Evolutionary conservation across 169 alveolate species (phyloP), one percentile per base, ranked within the genome.

Genomic region (Amoebophrya sp.): DNA sequence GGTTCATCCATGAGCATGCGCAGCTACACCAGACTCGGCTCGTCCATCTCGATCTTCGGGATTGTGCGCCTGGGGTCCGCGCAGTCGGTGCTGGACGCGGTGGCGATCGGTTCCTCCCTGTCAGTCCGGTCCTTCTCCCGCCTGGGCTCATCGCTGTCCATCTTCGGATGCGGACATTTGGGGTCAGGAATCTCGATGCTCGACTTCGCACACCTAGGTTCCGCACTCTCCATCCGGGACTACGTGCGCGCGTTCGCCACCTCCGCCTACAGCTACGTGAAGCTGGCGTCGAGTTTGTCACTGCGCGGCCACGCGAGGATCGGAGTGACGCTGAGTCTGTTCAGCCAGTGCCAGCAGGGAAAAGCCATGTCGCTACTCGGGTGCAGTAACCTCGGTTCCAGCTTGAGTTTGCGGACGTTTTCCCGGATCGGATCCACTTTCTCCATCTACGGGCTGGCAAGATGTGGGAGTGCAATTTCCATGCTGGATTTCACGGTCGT

Each of bases 81-180:
- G 77, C 54, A 14, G 40, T 40, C 77, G 2, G 10, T 41, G 53
- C 66, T 89, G 77, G 91, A 89, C 54, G 39, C 53, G 77, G 66
- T 89, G 29, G 35, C 83, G 12, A 38, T 35, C 88, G 93, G 93
- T 33, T 55, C 92, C 92, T 92, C 92, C 54, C 89, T 40, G 90
- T 89, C 89, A 40, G 93, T 92, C 92, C 90, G 92, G 90, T 89
- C 55, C 90, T 89, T 92, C 83, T 91, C 92, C 88, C 93, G 93
- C 83, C 92, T n/a, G 83, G 93, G 93, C 53, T 38, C 77, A 38
- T 89, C 92, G 77, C 92, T 89, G 90, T 7, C 33, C 83, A 91
- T 89, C 93, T 92, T 40, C 54, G 93, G 89, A 89, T 90, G 66
- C 89, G 92, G 90, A 38, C 93, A 90, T 33, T 23, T 33, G 93